These are phyloP conservation scores for Xylaria multiplex DNA, from an alignment of 2,329 filamentous ascomycete species.

Conservation along the genomic window DNA sequence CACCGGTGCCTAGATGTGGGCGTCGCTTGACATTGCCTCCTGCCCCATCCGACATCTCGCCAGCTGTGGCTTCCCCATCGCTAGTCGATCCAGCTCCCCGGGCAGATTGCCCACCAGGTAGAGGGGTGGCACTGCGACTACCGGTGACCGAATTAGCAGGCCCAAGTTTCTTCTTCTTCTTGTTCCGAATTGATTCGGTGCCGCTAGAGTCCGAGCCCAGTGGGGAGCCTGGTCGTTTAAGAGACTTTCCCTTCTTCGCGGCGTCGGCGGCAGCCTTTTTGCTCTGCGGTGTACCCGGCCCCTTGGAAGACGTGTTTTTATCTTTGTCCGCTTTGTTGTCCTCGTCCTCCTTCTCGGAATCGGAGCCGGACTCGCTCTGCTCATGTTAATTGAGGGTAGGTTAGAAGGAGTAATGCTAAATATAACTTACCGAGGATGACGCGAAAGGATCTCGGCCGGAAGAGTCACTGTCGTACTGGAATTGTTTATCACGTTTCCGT, in stretches of 20 bases:
- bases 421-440: conserved; percentile 56
- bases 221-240: conserved; percentile 88
- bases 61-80: conserved; percentile 77
- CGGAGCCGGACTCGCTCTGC: conserved; percentile 53
- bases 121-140: conserved; percentile 66
- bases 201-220: conserved; percentile 91
- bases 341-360: conserved; percentile 55
- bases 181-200: conserved; percentile 85
- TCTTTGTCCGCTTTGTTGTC: conserved; percentile 55
- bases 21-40: conserved; percentile 60
- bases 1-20: conserved; percentile 55
- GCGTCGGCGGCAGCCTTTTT: conserved; percentile 59
- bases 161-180: conserved; percentile 68
- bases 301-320: conserved; percentile 70
- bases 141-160: conserved; percentile 55
- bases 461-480: conserved; percentile 80
- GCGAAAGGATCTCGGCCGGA: conserved; percentile 65
- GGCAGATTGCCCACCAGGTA: conserved; percentile 57
- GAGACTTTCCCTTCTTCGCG: conserved; percentile 66
- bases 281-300: conserved; percentile 66
- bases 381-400: conserved; percentile 39
- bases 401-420: conserved; percentile 30
- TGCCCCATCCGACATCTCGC: conserved; percentile 71
- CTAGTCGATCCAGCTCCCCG: conserved; percentile 70
- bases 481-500: conserved; percentile 85